These are phyloP conservation scores for Cladophialophora yegresii DNA, from an alignment of 2,329 filamentous ascomycete genomes.

Conservation along the genomic window DNA sequence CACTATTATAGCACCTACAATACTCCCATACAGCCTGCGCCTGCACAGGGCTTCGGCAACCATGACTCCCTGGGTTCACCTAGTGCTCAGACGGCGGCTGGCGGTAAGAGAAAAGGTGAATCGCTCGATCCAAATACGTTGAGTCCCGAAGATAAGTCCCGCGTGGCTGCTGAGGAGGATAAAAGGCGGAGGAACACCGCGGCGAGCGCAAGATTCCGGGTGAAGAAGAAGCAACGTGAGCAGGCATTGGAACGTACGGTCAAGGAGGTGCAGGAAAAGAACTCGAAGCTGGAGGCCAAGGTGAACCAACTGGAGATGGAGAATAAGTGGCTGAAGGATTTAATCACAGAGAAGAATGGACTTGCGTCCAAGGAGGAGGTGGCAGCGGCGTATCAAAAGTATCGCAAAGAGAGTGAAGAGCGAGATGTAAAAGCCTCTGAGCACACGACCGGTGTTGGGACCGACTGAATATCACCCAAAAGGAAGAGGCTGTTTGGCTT, in stretches of 20 bases:
- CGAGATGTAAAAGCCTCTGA: conserved; percentile 32
- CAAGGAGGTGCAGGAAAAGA: conserved; percentile 81
- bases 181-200: conserved; percentile 88
- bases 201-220: conserved; percentile 81
- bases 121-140: conserved; percentile 38
- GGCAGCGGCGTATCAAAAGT: conserved; percentile 46
- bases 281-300: conserved; percentile 69
- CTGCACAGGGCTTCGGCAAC: conserved; percentile 25
- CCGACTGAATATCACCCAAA: conserved; percentile 31
- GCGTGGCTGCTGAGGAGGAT: conserved; percentile 79
- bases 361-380: conserved; percentile 46
- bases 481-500: conserved; percentile 21
- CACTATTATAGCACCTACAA: conserved; percentile 34
- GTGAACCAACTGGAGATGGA: conserved; percentile 78
- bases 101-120: conserved; percentile 19
- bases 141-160: conserved; percentile 69
- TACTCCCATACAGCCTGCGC: conserved; percentile 36
- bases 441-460: conserved; percentile 39
- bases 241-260: conserved; percentile 79
- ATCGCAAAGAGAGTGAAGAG: conserved; percentile 41
- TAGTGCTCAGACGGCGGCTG: conserved; percentile 1
- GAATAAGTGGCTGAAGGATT: conserved; percentile 78
- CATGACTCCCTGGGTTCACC: conserved; percentile 22
- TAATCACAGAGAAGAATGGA: conserved; percentile 80
- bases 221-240: conserved; percentile 96